Evolutionary conservation across 1,284 basidiomycete genomes (phyloP), one percentile per base, ranked within the genome.

Genomic region (Ustilago loliicola): DNA sequence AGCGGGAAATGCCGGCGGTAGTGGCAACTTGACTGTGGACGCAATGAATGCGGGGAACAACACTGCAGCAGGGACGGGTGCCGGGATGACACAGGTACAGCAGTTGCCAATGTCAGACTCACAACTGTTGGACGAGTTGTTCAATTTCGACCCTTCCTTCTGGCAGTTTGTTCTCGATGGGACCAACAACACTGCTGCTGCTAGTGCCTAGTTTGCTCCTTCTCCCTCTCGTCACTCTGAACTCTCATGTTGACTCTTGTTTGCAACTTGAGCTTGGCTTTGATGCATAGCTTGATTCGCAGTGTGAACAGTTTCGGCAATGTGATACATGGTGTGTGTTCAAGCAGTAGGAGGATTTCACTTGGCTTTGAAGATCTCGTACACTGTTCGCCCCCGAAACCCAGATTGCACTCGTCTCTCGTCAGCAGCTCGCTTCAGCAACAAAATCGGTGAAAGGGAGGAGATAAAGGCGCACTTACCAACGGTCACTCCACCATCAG

Each of bases 311-410:
- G 8, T 42, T 4, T 23, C 21, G n/a, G n/a, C n/a, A n/a, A n/a
- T 48, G 45, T 23, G 56, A 25, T 25, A 25, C 10, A 40, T 7
- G 3, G 13, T 21, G 32, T 21, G 21, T 23, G 32, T n/a, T n/a
- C n/a, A n/a, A n/a, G n/a, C n/a, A 38, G 52, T 36, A 23, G 21
- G 10, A 2, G 9, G 1, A 34, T 3, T 27, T 67, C 36, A 74
- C 47, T 69, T 61, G 29, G 72, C 72, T 47, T 69, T 74, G 51
- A 69, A 69, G 55, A 74, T 66, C 55, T 69, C 66, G 59, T 74
- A 74, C 23, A 69, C 66, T 74, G 62, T 45, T 38, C 3, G 9
- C 13, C n/a, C 1, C 23, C 1, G 25, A 34, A 21, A 48, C 36
- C 8, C 23, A 42, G n/a, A 27, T 13, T 15, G 25, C 25, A 51